phyloP scores from a whole-genome alignment of 257 asterid genomes.

The Fraxinus quadrangulata region DNA sequence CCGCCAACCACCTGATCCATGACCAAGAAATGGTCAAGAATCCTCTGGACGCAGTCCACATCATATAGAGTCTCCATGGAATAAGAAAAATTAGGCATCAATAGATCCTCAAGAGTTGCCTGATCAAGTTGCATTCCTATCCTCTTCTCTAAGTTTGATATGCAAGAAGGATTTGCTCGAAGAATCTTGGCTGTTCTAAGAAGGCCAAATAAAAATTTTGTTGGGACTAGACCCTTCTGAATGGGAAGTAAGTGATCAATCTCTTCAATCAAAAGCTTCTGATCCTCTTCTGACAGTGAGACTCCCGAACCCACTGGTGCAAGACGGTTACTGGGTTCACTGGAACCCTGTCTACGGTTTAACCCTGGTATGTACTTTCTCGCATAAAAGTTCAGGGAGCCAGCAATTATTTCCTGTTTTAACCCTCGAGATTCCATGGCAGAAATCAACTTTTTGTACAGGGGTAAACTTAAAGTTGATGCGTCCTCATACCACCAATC shows the following conservation, averaged over 20 bases:
- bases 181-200: slow-evolving; percentile 88
- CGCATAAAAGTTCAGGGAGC: slow-evolving; percentile 71
- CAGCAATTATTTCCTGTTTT: slow-evolving; percentile 66
- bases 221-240: slow-evolving; percentile 78
- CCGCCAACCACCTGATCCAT: slow-evolving; percentile 70
- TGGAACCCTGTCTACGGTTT: slow-evolving; percentile 59
- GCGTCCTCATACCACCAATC: slow-evolving; percentile 99
- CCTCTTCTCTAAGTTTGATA: slow-evolving; percentile 73
- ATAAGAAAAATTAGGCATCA: slow-evolving; percentile 78
- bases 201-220: slow-evolving; percentile 75
- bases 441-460: slow-evolving; percentile 68
- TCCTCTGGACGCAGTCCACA: slow-evolving; percentile 80
- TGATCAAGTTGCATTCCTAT: slow-evolving; percentile 93
- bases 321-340: slow-evolving; percentile 56
- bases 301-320: slow-evolving; percentile 39
- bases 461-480: slow-evolving; percentile 65
- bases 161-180: slow-evolving; percentile 53
- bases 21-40: slow-evolving; percentile 85
- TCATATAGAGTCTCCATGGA: slow-evolving; percentile 96
- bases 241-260: slow-evolving; percentile 69
- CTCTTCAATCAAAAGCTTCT: slow-evolving; percentile 80
- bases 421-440: slow-evolving; percentile 79
- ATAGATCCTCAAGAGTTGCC: slow-evolving; percentile 92
- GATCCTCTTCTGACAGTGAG: slow-evolving; percentile 76
- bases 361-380: slow-evolving; percentile 80